These are phyloP conservation scores for Cucurbita pepo DNA, from an alignment of 306 rosid species.

Conservation along the genomic window DNA sequence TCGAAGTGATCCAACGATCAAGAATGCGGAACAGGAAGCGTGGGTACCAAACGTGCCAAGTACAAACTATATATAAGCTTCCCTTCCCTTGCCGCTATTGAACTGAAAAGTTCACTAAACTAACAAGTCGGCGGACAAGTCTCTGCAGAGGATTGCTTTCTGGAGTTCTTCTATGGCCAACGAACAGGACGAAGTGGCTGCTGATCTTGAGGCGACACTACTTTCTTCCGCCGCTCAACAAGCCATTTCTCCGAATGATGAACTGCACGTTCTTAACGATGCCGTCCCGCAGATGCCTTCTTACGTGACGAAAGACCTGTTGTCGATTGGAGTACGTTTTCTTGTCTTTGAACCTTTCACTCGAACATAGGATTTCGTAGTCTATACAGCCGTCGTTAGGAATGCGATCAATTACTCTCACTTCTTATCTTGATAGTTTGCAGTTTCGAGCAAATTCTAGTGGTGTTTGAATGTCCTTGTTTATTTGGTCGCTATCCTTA, in stretches of 20 bases:
- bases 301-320: slow-evolving; percentile 27
- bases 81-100: background rate
- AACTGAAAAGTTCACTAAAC: background rate
- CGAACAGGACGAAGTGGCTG: background rate
- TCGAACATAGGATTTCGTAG: background rate
- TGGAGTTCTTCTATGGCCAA: background rate
- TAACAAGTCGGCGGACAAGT: background rate
- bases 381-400: background rate
- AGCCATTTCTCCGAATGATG: background rate
- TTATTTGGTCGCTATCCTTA: background rate
- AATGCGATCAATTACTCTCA: background rate
- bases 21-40: background rate
- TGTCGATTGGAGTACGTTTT: slow-evolving; percentile 31
- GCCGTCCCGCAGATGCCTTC: slow-evolving; percentile 30
- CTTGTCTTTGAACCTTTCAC: background rate
- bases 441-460: background rate
- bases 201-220: background rate
- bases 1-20: background rate
- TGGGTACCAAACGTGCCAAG: background rate
- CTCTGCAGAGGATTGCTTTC: background rate
- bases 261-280: slow-evolving; percentile 7
- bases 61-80: background rate
- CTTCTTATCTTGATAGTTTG: background rate
- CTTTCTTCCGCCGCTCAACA: background rate
- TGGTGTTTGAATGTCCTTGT: background rate